A percentile compares a stretch with the other conserved stretches of the same genome.
These are phyloP conservation scores for Pythium aphanidermatum DNA, from an alignment of 352 stramenopile species.

Conservation along the genomic window DNA sequence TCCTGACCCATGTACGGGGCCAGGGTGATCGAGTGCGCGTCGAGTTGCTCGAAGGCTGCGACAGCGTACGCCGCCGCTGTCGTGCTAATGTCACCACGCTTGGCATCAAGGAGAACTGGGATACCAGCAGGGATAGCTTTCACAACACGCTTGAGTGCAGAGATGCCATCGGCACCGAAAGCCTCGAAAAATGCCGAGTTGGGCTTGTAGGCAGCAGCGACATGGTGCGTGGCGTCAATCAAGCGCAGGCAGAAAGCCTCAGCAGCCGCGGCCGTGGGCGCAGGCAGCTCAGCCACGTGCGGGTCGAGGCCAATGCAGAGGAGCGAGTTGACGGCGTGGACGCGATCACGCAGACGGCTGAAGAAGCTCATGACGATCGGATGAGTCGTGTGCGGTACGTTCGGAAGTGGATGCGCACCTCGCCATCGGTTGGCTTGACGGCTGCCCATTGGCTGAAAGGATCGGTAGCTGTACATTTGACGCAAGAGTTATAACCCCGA, in stretches of 20 bases:
- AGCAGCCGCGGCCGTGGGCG: slow-evolving; percentile 83
- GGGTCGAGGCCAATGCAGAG: slow-evolving; percentile 98
- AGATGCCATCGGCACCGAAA: slow-evolving; percentile 82
- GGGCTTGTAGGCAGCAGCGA: slow-evolving; percentile 97
- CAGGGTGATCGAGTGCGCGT: slow-evolving; percentile 95
- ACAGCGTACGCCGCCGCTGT: slow-evolving; percentile 96
- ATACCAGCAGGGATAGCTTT: slow-evolving; percentile 86
- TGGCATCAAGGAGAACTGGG: slow-evolving; percentile 96
- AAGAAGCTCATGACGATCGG: slow-evolving; percentile 77
- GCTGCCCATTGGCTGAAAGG: too few species aligned
- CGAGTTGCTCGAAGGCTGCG: slow-evolving; percentile 90
- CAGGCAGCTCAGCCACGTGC: slow-evolving; percentile 79
- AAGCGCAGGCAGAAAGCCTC: slow-evolving; percentile 94
- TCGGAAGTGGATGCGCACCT: slow-evolving; percentile 2
- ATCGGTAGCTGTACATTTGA: too few species aligned
- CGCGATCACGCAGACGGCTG: slow-evolving; percentile 76
- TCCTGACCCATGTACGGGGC: slow-evolving; percentile 98
- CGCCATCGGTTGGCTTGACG: too few species aligned
- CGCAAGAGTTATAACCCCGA: too few species aligned
- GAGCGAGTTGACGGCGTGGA: slow-evolving; percentile 90
- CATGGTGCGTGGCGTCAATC: slow-evolving; percentile 92
- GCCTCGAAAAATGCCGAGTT: slow-evolving; percentile 99
- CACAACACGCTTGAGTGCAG: slow-evolving; percentile 90
- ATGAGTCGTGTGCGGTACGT: not conserved
- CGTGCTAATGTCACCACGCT: slow-evolving; percentile 98